Evolutionary conservation across 1,139 yeast species (phyloP), one percentile per base, ranked within the genome.

Genomic region (Wickerhamiella infanticola): DNA sequence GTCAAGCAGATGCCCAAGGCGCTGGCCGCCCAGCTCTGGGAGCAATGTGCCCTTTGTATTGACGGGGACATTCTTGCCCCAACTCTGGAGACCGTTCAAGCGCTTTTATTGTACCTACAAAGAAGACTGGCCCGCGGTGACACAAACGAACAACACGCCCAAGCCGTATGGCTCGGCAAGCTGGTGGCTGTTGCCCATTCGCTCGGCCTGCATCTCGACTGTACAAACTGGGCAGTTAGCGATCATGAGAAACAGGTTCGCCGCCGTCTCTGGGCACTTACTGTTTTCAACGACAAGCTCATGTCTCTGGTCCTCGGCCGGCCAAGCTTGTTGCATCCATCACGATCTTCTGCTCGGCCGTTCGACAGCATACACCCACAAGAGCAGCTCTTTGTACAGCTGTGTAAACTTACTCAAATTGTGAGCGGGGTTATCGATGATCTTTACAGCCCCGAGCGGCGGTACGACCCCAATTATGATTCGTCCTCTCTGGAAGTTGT

Each of bases 41-140:
- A 52, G 6, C 59, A 61, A 43, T 59, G 65, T 43, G 51, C 53
- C 4, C 50, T 52, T n/a, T 58, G 62, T 3, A 57, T 63, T 5
- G 62, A 63, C 24, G 55, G 64, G 8, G 65, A 63, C 37, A 48
- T 60, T 33, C 51, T 54, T 35, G 60, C 59, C 37, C 67, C 74
- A 24, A 65, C 68, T 43, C 55, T 70, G 37, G 64, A 65, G 40
- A 65, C 76, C 24, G 64, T 66, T 62, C 69, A 70, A 40, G 69
- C 68, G 39, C 60, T 67, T 43, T 59, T 66, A 35, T 57, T 64
- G 18, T 63, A 60, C 26, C 48, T 59, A 18, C 67, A 63, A 49
- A 55, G 56, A 42, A 56, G 66, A 18, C 53, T 62, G 24, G 51
- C 57, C 11, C 53, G 63, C 13, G 64, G 60, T 39, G 63, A 61